Evolutionary conservation across 2,329 filamentous ascomycete genomes (phyloP).

Genomic region (Stachybotrys chartarum): DNA sequence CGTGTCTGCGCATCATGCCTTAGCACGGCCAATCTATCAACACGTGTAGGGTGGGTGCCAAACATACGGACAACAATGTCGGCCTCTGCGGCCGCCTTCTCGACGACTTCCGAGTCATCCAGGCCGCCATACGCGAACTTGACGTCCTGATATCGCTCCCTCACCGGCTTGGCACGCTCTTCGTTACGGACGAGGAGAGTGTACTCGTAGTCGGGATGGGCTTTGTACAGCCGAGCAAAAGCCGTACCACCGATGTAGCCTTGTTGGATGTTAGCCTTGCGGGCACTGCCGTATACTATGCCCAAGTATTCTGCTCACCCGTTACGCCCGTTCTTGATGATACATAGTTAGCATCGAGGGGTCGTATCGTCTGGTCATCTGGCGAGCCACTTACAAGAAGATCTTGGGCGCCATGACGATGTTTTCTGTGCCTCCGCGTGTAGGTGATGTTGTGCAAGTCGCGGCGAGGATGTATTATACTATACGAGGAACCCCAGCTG

Average conservation of each 20-base stretch:
- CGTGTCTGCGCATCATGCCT: conserved; percentile 27
- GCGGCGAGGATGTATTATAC: not conserved
- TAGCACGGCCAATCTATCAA: not conserved
- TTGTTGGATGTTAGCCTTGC: conserved; percentile 1
- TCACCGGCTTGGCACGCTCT: conserved; percentile 34
- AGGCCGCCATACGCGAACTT: conserved; percentile 42
- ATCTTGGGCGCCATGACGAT: conserved; percentile 30
- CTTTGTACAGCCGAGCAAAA: conserved; percentile 32
- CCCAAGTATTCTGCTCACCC: conserved; percentile 16
- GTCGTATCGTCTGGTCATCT: not conserved
- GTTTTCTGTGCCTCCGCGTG: not conserved
- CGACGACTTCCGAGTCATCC: conserved; percentile 35
- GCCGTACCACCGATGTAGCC: conserved; percentile 48
- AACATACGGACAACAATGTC: conserved; percentile 42
- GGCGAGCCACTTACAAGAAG: conserved; percentile 26
- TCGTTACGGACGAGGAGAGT: conserved; percentile 39
- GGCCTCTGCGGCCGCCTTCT: conserved; percentile 42
- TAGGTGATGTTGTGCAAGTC: too few relatives aligned
- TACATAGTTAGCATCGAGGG: not conserved
- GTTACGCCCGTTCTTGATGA: conserved; percentile 33
- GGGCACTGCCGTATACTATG: conserved; percentile 1
- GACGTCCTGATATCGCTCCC: conserved; percentile 37
- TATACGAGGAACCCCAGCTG: not conserved
- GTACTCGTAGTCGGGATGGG: conserved; percentile 40
- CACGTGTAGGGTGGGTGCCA: not conserved